Evolutionary conservation across 2,329 filamentous ascomycete species (phyloP).

Genomic region (Fusarium continuum): DNA sequence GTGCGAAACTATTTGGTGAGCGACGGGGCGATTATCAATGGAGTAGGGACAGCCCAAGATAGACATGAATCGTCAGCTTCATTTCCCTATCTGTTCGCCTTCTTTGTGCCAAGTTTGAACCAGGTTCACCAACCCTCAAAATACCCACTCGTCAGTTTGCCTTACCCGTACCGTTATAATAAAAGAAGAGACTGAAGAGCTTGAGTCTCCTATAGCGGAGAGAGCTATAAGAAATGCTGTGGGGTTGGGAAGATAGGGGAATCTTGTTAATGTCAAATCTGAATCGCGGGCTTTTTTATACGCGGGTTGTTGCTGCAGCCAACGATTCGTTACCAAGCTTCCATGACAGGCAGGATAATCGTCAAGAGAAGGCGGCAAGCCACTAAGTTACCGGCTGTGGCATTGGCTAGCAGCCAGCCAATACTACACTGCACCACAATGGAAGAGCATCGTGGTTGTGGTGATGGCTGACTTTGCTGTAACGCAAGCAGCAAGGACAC

Average conservation of each 20-base stretch:
- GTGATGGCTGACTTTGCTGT: slow-evolving; percentile 2
- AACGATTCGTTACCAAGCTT: slow-evolving; percentile 32
- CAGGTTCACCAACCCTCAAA: neutral
- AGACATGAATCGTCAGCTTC: slow-evolving; percentile 33
- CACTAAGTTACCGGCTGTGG: slow-evolving; percentile 32
- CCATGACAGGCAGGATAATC: slow-evolving; percentile 29
- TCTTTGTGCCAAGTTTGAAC: slow-evolving; percentile 1
- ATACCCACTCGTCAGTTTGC: neutral
- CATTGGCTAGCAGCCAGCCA: slow-evolving; percentile 21
- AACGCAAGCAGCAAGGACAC: slow-evolving; percentile 4
- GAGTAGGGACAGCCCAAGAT: neutral
- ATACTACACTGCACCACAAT: too few relatives aligned
- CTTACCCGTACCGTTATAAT: too few relatives aligned
- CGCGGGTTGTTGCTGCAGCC: slow-evolving; percentile 9
- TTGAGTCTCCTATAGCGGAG: slow-evolving; percentile 35
- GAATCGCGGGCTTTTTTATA: slow-evolving; percentile 26
- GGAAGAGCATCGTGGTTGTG: neutral
- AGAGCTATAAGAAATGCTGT: slow-evolving; percentile 1
- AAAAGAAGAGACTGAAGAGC: neutral
- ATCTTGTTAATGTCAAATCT: slow-evolving; percentile 2
- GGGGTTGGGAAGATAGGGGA: slow-evolving; percentile 9
- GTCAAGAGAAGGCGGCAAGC: slow-evolving; percentile 40
- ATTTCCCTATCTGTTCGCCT: slow-evolving; percentile 27
- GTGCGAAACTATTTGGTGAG: slow-evolving; percentile 18
- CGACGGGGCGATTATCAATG: slow-evolving; percentile 30